Base-by-base conservation (phyloP, 2,329 filamentous ascomycete genomes). In the Arthrobotrys sphaeroides region DNA sequence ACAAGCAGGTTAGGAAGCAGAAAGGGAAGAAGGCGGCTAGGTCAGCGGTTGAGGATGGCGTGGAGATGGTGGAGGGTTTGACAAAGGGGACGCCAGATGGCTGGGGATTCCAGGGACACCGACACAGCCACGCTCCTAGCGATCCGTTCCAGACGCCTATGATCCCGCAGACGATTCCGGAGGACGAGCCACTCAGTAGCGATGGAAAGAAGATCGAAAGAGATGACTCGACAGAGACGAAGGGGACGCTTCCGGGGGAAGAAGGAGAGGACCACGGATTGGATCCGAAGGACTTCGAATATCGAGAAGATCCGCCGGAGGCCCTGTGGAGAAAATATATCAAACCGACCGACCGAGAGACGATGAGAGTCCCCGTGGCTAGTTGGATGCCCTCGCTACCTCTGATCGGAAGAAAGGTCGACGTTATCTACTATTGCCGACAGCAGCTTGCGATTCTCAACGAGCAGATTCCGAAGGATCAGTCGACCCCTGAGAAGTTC, bases 391-490 rank as follows among this genome's bases (percentile, higher is more conserved):
- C 91, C 1, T 88, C 89, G 0, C 81, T 97, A n/a, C 92, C 91
- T 3, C 83, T 93, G 0, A 82, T 97, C 57, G 93, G 92, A 64
- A 90, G 92, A 81, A 97, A 98, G 82, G 94, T 97, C 1, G 95
- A 99, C 81, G 94, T 91, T 0, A 98, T 99, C 78, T 93, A 96
- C 80, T 91, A 94, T 85, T 96, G 93, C 79, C 91, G 95, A 2
- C 88, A 90, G 77, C 91, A 98, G 82, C 83, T 99, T 26, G 94
- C 95, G 16, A 88, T 92, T 12, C 85, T 98, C 16, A 99, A 98
- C 78, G 81, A 94, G 61, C 94, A 98, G 81, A 97, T 99, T 64
- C 94, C 97, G 79, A 85, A 90, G 47, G 95, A 98, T 78, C 95
- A 99, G 81, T 87, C 90, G 62, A 86, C 95, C 55, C 90, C 91